Evolutionary conservation across 345 rosid genomes (phyloP).

Genomic region (Adansonia digitata): DNA sequence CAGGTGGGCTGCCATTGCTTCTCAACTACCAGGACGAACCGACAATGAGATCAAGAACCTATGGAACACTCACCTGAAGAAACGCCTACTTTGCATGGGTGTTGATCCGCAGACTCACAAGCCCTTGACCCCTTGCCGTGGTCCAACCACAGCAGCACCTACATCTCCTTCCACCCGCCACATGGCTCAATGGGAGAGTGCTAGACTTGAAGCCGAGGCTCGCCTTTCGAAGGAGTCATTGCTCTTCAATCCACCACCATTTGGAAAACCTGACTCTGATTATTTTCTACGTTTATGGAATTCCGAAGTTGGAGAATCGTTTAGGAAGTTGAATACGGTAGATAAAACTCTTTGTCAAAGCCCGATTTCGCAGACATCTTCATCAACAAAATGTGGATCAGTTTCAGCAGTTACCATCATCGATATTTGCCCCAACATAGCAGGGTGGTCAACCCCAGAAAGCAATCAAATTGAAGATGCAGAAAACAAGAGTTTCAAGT

Average conservation of each 20-base stretch:
- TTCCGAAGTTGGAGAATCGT: conserved; percentile 82
- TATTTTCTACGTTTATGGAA: conserved; percentile 82
- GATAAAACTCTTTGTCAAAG: conserved; percentile 35
- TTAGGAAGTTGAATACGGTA: conserved; percentile 37
- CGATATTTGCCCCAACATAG: conserved; percentile 26
- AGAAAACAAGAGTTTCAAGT: conserved; percentile 43
- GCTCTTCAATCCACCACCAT: conserved; percentile 37
- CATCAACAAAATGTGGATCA: conserved; percentile 51
- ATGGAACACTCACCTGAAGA: conserved; percentile 96
- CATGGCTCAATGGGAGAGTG: conserved; percentile 98
- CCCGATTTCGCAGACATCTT: conserved; percentile 40
- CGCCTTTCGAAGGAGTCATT: conserved; percentile 71
- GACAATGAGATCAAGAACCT: conserved; percentile 96
- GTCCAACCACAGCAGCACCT: conserved; percentile 39
- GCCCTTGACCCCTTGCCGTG: conserved; percentile 43
- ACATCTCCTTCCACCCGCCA: conserved; percentile 72
- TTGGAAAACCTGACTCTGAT: conserved; percentile 42
- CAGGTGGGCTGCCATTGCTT: conserved; percentile 98
- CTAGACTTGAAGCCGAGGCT: conserved; percentile 94
- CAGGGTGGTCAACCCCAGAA: conserved; percentile 17
- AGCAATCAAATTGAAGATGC: conserved; percentile 36
- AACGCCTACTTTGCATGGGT: conserved; percentile 72
- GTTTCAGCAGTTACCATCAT: conserved; percentile 32
- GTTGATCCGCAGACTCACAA: conserved; percentile 82
- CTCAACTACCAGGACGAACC: conserved; percentile 90